Evolutionary conservation across 139 green algal genomes (phyloP), one percentile per base, ranked within the genome.

Genomic region (Chlamydomonas schloesseri): DNA sequence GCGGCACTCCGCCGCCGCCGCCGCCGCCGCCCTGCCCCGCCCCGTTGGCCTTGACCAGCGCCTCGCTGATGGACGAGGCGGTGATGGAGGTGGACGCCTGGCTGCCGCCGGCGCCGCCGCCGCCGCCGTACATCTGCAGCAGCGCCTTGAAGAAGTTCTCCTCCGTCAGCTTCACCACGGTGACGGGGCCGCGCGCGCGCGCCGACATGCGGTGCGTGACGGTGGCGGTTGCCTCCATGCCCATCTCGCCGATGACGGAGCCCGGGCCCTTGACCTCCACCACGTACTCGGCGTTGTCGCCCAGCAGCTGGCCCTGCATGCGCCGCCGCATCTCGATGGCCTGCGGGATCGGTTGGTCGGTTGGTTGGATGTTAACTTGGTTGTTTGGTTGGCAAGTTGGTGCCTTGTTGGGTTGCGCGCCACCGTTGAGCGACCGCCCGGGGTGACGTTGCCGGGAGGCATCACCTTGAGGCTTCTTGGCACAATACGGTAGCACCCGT

Each of bases 71-170:
- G 28, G 67, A 77, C 47, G 65, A 77, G 31, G 79, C 79, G 47
- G 79, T 85, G 24, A 85, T 47, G 13, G 67, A 58, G 11, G 64
- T 68, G 46, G 64, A 76, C n/a, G 62, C 78, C 20, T 46, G 28
- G 46, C 64, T 68, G 58, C 71, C 79, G 65, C 78, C 64, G 77
- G 42, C 64, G 42, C 42, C 64, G 65, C 79, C 79, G n/a, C 46
- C 46, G 14, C 50, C 64, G 67, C 79, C 79, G 79, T 85, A 85
- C 77, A 89, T 73, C 58, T 88, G 78, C 55, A 91, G 46, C 24
- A 91, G 78, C 29, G 83, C 88, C 78, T 89, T 87, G 57, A 91
- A 65, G 77, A 91, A 89, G 79, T 77, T 84, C 79, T 91, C 88
- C 68, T 89, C 88, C 23, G 83, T 91, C 34, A 91, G 57, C 78